Evolutionary conservation across 1,139 yeast species (phyloP).

Genomic region (Candida dubliniensis): DNA sequence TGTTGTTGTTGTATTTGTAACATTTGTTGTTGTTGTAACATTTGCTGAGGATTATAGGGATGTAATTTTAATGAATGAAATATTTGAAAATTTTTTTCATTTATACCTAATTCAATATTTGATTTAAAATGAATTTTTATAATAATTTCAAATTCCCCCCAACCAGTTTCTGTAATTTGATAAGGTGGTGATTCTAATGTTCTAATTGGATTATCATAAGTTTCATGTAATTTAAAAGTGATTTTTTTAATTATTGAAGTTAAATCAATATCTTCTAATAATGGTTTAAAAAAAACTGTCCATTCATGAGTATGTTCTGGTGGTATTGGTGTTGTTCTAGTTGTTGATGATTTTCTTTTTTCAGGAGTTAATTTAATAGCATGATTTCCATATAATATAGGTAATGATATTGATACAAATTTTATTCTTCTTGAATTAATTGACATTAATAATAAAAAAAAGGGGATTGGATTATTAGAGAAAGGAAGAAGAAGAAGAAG

Average conservation of each 20-base stretch:
- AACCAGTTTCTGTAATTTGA: slow-evolving; percentile 95
- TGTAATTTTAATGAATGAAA: slow-evolving; percentile 90
- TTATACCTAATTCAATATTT: slow-evolving; percentile 62
- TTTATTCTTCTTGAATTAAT: slow-evolving; percentile 38
- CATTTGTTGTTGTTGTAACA: slow-evolving; percentile 13
- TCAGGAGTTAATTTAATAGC: slow-evolving; percentile 72
- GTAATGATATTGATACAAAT: slow-evolving; percentile 79
- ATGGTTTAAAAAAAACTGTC: slow-evolving; percentile 92
- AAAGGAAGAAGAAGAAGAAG: too few species aligned
- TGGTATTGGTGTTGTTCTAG: slow-evolving; percentile 73
- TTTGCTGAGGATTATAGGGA: slow-evolving; percentile 66
- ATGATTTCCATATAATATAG: slow-evolving; percentile 83
- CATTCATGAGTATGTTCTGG: slow-evolving; percentile 92
- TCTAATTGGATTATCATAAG: slow-evolving; percentile 82
- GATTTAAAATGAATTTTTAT: slow-evolving; percentile 82
- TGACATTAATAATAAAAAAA: too few species aligned
- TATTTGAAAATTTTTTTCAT: slow-evolving; percentile 82
- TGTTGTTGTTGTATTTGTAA: too few species aligned
- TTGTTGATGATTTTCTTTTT: slow-evolving; percentile 64
- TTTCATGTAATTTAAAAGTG: slow-evolving; percentile 91
- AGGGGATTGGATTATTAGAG: too few species aligned
- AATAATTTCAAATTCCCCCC: slow-evolving; percentile 98
- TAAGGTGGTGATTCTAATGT: slow-evolving; percentile 88
- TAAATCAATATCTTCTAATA: slow-evolving; percentile 70
- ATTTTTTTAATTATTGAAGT: slow-evolving; percentile 86